A percentile compares a stretch with the other conserved stretches of the same genome.
phyloP scores from a whole-genome alignment of 176 grass and related monocot species.

The Hordeum marinum region DNA sequence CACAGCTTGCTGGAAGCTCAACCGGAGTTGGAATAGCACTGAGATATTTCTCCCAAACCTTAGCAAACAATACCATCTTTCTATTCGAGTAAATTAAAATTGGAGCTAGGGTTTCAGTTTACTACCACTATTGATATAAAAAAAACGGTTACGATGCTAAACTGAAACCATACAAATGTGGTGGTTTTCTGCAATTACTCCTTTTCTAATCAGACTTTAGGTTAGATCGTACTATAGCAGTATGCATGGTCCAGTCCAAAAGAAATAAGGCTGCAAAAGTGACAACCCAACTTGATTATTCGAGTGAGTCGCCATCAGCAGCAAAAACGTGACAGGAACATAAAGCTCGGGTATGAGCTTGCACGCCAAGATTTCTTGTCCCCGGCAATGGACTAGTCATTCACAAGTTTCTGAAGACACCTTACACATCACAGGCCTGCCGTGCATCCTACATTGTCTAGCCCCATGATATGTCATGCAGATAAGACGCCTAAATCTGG shows the following conservation, averaged over 20 bases:
- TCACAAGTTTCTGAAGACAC: background rate
- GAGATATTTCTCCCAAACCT: too few relatives aligned
- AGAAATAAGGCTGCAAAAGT: background rate
- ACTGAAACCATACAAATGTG: too few relatives aligned
- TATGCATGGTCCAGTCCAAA: background rate
- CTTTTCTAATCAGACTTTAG: background rate
- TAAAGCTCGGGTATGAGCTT: background rate
- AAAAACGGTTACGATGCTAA: too few relatives aligned
- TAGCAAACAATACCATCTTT: background rate
- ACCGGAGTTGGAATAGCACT: background rate
- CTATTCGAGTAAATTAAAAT: too few relatives aligned
- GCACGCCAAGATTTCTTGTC: conserved; percentile 5
- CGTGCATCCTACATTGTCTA: background rate
- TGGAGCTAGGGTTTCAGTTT: too few relatives aligned
- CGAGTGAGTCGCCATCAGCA: background rate
- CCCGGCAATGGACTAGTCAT: conserved; percentile 17
- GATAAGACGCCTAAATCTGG: conserved; percentile 4
- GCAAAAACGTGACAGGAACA: background rate
- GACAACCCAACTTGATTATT: background rate
- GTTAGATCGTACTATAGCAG: background rate
- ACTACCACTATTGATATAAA: too few relatives aligned
- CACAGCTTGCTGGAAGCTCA: background rate
- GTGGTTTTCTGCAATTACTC: too few relatives aligned
- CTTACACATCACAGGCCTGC: background rate
- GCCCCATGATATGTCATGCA: background rate